Conservation (phyloP, 129 eudicot species). For the Saposhnikovia divaricata region DNA sequence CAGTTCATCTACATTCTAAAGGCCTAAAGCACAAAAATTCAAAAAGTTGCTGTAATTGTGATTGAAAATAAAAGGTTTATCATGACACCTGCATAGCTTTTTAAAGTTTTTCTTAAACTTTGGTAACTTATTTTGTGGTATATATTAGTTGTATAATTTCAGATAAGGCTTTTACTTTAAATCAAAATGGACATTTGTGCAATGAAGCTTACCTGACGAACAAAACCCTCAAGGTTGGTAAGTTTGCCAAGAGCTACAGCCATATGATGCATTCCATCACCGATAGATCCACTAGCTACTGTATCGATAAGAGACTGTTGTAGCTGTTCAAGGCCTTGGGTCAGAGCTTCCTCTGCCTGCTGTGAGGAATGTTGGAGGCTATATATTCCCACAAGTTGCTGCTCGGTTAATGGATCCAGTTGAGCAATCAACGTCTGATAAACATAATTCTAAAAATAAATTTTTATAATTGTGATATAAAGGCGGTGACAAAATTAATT, state of each 20-base stretch:
- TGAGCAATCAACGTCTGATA: background rate
- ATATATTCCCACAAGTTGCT: background rate
- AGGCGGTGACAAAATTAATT: background rate
- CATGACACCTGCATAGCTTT: background rate
- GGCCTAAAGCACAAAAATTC: background rate
- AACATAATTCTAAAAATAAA: background rate
- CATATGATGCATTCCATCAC: conserved; percentile 5
- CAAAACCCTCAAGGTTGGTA: conserved; percentile 7
- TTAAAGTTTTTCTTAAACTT: background rate
- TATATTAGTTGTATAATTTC: background rate
- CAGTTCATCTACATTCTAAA: background rate
- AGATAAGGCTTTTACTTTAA: background rate
- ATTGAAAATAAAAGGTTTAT: background rate
- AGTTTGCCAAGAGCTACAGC: conserved; percentile 2
- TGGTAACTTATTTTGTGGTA: background rate
- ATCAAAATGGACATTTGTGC: background rate
- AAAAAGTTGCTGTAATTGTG: background rate
- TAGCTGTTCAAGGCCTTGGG: background rate
- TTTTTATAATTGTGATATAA: background rate
- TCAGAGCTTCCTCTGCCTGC: conserved; percentile 9
- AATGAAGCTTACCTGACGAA: background rate
- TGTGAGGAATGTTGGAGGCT: background rate
- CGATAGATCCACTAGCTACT: background rate
- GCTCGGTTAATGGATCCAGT: conserved; percentile 5
- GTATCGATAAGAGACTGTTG: conserved; percentile 2